These are phyloP conservation scores for Trichosanthes cucumerina DNA, from an alignment of 306 rosid genomes.

Conservation along the genomic window DNA sequence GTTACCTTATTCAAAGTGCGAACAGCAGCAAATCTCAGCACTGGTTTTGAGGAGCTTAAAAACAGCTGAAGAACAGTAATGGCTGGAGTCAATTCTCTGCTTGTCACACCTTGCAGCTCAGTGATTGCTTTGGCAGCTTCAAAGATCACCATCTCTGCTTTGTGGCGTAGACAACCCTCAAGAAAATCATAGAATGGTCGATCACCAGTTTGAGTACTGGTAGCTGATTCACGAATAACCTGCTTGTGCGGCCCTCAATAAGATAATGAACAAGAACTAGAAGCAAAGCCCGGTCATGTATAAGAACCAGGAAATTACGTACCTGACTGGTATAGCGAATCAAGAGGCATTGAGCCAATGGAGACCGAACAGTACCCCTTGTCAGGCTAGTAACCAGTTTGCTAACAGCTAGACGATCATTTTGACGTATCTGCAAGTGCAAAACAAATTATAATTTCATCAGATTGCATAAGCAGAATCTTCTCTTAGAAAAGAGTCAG, in stretches of 20 bases:
- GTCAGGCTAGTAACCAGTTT: constrained; percentile 97
- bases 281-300: constrained; percentile 6
- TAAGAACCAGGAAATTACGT: constrained; percentile 13
- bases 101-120: constrained; percentile 84
- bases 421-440: constrained; percentile 80
- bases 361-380: constrained; percentile 89
- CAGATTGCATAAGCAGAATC: background rate
- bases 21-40: constrained; percentile 96
- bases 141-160: constrained; percentile 97
- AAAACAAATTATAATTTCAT: constrained; percentile 3
- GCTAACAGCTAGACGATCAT: constrained; percentile 95
- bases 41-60: constrained; percentile 95
- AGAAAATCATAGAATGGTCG: constrained; percentile 94
- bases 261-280: constrained; percentile 11
- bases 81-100: constrained; percentile 87
- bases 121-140: constrained; percentile 98
- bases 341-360: constrained; percentile 95
- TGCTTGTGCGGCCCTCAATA: constrained; percentile 20
- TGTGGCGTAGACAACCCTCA: constrained; percentile 97
- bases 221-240: constrained; percentile 88
- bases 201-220: constrained; percentile 64
- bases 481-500: background rate
- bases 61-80: constrained; percentile 98
- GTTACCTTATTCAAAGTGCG: constrained; percentile 92
- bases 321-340: constrained; percentile 97